Evolutionary conservation across 1,284 basidiomycete species (phyloP), one percentile per base, ranked within the genome.

Genomic region (Coniferiporia weirii): DNA sequence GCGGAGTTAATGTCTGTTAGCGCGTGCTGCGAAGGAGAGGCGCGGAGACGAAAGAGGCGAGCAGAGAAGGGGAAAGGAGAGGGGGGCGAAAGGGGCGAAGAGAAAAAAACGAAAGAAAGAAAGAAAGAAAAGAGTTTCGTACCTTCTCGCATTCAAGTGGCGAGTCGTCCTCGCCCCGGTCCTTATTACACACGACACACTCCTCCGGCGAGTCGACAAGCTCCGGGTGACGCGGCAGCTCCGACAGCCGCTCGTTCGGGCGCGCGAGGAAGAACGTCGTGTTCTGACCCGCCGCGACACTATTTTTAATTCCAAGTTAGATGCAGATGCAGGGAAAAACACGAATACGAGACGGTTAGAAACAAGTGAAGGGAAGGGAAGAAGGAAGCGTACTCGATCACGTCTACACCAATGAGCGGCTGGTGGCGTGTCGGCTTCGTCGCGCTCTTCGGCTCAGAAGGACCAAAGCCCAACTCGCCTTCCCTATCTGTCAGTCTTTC

Each of bases 141-240:
- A 88, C 92, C 81, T 92, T 93, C 69, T 96, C 94, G 64, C 95
- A 96, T 68, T 90, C 91, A 49, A 93, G 73, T 32, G 83, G 83
- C 34, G 80, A 76, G 63, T 84, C 84, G 49, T 85, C 83, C 32
- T 87, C 84, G 10, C 82, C 86, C 44, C 80, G 74, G 52, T 91
- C 87, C 62, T 79, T 77, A 46, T 76, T 72, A 69, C 95, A 98
- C 5, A 82, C 78, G 8, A 90, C 73, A 70, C 95, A 98, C 7
- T 79, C 67, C 17, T 86, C 80, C 0, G 87, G 83, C 2, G 86
- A 79, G 38, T 86, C 80, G 36, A 93, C 75, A 48, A 91, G 84
- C 38, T 78, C 72, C 7, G 90, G 92, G 71, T 91, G 85, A 55
- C 92, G 78, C 6, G 84, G 84, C 47, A 93, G 73, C 52, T 93